Evolutionary conservation across 805 yeast genomes (phyloP), one percentile per base, ranked within the genome.

Genomic region (Metschnikowia matae): DNA sequence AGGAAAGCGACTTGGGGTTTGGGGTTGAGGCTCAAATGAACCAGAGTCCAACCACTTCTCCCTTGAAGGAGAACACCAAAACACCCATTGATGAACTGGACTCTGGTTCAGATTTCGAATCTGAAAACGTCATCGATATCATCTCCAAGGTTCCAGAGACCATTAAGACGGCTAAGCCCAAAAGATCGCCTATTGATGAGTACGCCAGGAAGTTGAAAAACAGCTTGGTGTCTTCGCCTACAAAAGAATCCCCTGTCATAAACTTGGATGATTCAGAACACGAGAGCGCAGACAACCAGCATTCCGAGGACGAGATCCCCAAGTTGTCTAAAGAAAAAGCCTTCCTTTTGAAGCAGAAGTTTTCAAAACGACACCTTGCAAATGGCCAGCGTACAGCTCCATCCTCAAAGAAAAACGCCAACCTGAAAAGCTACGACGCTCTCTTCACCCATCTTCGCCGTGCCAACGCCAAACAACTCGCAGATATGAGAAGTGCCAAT

Each of bases 381-480:
- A 6, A 40, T 15, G 53, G 53, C 13, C 39, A 33, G 8, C 37
- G 48, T 36, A 13, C 38, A 1, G 18, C 32, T 11, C 23, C 46
- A 20, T 43, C 40, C 46, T 51, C 38, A 51, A 44, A 39, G 34
- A 42, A 18, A 43, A 40, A 23, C 40, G 14, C 38, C 42, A 38
- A 37, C 35, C 44, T 44, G 14, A 47, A 44, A 3, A 53, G 48
- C 5, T 52, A 50, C 18, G 66, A 63, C 20, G 59, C 62, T 13
- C 61, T 80, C 34, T 66, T 75, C 41, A 51, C 56, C 10, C 61
- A 62, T 10, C 65, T 80, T 51, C 70, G 71, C 52, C 66, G 64
- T 42, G 79, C 79, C 3, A 77, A 78, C 43, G 70, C 73, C 39
- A 63, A 69, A 42, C 85, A 81, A 53, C 65, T 73, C 37, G 63